Evolutionary conservation across 768 basidiomycete genomes (phyloP), one percentile per base, ranked within the genome.

Genomic region (Boletus subparvulus): DNA sequence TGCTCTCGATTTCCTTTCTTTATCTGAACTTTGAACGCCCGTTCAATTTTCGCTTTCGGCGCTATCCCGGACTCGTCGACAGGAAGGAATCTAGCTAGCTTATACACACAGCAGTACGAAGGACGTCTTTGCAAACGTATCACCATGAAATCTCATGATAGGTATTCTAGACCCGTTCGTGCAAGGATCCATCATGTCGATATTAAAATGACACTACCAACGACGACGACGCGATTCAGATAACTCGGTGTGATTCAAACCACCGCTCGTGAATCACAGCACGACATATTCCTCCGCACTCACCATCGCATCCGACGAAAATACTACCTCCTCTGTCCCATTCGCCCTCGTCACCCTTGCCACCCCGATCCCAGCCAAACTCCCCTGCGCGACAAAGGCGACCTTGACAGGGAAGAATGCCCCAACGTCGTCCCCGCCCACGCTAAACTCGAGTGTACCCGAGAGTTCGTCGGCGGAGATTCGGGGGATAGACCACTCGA

Each of bases 391-490:
- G 48, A 88, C 84, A 66, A 98, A 98, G 2, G 79, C 73, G 2
- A 96, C 87, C 36, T 80, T 79, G 47, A 99, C 92, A 3, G 96
- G 95, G 91, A 98, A 99, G 78, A 97, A 96, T 11, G 82, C 83
- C 4, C 83, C 85, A 0, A 79, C 73, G 60, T 96, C 94, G 59
- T 93, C 90, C 4, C 92, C 94, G 9, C 85, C 85, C 47, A 94
- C 85, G 41, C 81, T 88, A 75, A 98, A 98, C 64, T 98, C 92
- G 63, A 98, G 77, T n/a, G 85, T 90, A 10, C 96, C 96, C 1
- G 86, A 87, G 35, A 83, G 80, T 49, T 85, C 85, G 12, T 78
- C 73, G 1, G 81, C 62, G 4, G 84, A 83, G 59, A 98, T 79
- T 24, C 79, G 71, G 8, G 90, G 83, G 53, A 92, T 86, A 3